These are phyloP conservation scores for Penicillium nordicum DNA, from an alignment of 2,329 filamentous ascomycete species.

Conservation along the genomic window DNA sequence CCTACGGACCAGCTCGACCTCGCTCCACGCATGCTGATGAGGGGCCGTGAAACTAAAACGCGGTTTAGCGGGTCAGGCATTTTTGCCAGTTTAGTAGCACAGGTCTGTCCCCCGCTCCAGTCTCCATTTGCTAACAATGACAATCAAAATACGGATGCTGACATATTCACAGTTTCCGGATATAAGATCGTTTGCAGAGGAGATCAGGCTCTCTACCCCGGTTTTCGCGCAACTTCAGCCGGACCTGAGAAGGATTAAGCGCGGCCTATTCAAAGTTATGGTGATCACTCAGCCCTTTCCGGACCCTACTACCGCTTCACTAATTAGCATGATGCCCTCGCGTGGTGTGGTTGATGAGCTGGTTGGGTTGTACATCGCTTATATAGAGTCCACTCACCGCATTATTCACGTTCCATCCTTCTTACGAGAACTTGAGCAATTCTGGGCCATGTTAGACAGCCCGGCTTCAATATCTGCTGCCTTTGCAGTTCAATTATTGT, in stretches of 20 bases:
- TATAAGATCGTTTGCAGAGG: conserved; percentile 37
- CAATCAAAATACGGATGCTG: conserved; percentile 2
- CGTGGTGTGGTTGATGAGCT: conserved; percentile 37
- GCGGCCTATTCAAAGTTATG: conserved; percentile 30
- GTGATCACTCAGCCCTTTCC: conserved; percentile 31
- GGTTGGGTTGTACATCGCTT: conserved; percentile 38
- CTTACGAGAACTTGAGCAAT: conserved; percentile 35
- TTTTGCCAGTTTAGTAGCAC: conserved; percentile 38
- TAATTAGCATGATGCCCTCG: conserved; percentile 36
- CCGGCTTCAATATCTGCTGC: conserved; percentile 27
- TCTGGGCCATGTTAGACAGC: conserved; percentile 32
- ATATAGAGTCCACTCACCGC: conserved; percentile 40
- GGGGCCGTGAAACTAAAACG: conserved; percentile 40
- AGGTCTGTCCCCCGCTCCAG: conserved; percentile 28
- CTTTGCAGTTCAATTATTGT: conserved; percentile 37
- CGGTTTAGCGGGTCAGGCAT: conserved; percentile 42
- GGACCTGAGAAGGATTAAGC: conserved; percentile 34
- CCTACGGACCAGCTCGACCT: conserved; percentile 34
- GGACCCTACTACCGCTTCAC: conserved; percentile 27
- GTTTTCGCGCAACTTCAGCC: conserved; percentile 34
- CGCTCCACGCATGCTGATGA: conserved; percentile 35
- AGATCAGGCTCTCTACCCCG: conserved; percentile 36
- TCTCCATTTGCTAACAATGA: neutral
- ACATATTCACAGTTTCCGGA: conserved; percentile 36
- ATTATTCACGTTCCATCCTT: conserved; percentile 43